Conservation (phyloP, 2,329 filamentous ascomycete genomes). For the Apiospora aurea region DNA sequence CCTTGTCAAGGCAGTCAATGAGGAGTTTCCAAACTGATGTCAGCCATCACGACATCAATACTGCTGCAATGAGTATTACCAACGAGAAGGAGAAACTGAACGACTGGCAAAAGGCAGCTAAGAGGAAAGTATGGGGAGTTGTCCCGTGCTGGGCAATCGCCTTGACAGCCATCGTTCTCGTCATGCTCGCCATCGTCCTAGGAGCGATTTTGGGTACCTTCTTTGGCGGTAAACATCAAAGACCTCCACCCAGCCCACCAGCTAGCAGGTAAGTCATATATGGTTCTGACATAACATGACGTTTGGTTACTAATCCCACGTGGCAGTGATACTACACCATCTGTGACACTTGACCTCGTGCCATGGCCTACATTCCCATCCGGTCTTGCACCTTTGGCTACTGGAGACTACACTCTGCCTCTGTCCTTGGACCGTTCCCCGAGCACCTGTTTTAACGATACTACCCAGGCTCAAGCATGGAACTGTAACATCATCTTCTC, state of each 20-base stretch:
- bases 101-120: conserved; percentile 61
- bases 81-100: conserved; percentile 58
- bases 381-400: conserved; percentile 59
- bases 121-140: conserved; percentile 63
- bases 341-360: conserved; percentile 55
- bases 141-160: conserved; percentile 69
- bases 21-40: conserved; percentile 58
- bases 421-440: conserved; percentile 57
- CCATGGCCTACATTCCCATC: conserved; percentile 58
- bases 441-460: conserved; percentile 63
- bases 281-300: background rate
- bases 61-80: conserved; percentile 50
- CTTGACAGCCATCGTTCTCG: conserved; percentile 54
- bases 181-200: conserved; percentile 62
- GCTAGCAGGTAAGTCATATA: conserved; percentile 14
- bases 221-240: conserved; percentile 37
- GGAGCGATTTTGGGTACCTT: conserved; percentile 63
- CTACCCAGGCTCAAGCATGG: conserved; percentile 65
- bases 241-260: conserved; percentile 11
- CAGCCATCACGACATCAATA: conserved; percentile 61
- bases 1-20: conserved; percentile 58
- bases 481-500: conserved; percentile 62
- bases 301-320: conserved; percentile 27
- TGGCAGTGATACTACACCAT: conserved; percentile 32
- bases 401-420: conserved; percentile 64